These are phyloP conservation scores for Cichorium intybus DNA, from an alignment of 140 eudicot species.

Conservation along the genomic window DNA sequence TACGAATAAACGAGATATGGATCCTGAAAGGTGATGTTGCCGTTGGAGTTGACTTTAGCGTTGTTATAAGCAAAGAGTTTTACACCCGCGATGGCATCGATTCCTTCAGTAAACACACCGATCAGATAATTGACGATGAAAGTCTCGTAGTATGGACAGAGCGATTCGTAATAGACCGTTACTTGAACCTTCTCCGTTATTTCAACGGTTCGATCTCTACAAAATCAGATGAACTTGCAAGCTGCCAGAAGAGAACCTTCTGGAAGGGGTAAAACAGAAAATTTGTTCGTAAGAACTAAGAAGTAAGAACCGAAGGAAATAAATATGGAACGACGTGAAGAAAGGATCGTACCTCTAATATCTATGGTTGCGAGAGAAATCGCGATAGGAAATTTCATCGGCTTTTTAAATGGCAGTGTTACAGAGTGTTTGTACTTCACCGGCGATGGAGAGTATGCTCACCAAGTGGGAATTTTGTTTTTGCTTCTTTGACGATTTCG, in stretches of 20 bases:
- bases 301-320: no score
- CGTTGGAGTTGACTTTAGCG: slow-evolving; percentile 59
- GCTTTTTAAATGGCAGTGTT: slow-evolving; percentile 57
- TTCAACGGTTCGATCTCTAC: slow-evolving; percentile 17
- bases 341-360: slow-evolving; percentile 26
- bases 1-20: slow-evolving; percentile 5
- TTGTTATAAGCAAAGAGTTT: slow-evolving; percentile 83
- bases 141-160: slow-evolving; percentile 82
- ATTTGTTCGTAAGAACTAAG: no score
- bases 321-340: neutral
- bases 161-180: slow-evolving; percentile 68
- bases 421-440: slow-evolving; percentile 59
- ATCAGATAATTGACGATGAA: slow-evolving; percentile 67
- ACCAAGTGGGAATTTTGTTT: slow-evolving; percentile 48
- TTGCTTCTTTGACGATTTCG: slow-evolving; percentile 57
- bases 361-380: slow-evolving; percentile 24
- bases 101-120: slow-evolving; percentile 57
- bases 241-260: slow-evolving; percentile 72
- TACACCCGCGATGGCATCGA: slow-evolving; percentile 60
- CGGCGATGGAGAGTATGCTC: slow-evolving; percentile 70
- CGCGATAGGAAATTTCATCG: slow-evolving; percentile 47
- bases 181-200: slow-evolving; percentile 47
- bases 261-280: slow-evolving; percentile 25
- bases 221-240: slow-evolving; percentile 41
- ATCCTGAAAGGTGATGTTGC: slow-evolving; percentile 74